Conservation (phyloP, 345 rosid species). For the Nephelium lappaceum region DNA sequence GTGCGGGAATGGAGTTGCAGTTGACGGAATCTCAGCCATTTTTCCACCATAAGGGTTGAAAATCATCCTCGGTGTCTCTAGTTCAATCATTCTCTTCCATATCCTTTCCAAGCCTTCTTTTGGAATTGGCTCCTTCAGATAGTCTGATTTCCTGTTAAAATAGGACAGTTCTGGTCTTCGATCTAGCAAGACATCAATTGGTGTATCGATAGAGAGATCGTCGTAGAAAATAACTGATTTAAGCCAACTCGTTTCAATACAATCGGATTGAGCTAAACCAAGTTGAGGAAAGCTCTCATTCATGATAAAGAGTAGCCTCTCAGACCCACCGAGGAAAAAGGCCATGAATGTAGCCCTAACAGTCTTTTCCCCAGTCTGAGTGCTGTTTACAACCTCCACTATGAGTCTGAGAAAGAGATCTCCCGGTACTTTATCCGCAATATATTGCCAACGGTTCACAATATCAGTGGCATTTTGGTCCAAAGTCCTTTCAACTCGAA, state of each 20-base stretch:
- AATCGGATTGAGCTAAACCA: conserved; percentile 33
- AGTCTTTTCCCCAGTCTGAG: conserved; percentile 14
- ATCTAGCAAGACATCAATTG: conserved; percentile 19
- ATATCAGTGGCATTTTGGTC: conserved; percentile 53
- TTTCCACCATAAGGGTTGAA: conserved; percentile 63
- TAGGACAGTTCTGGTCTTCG: conserved; percentile 23
- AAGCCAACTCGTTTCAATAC: conserved; percentile 54
- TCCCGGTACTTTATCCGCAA: conserved; percentile 41
- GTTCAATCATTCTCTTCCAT: conserved; percentile 39
- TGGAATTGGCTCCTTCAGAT: conserved; percentile 39
- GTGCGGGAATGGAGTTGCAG: conserved; percentile 55
- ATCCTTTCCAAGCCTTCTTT: conserved; percentile 29
- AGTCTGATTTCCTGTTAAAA: conserved; percentile 54
- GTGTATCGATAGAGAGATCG: conserved; percentile 6
- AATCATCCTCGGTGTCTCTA: conserved; percentile 29
- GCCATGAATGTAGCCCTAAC: conserved; percentile 31
- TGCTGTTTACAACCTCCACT: conserved; percentile 29
- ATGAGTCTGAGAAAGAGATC: conserved; percentile 44
- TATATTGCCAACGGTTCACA: conserved; percentile 50
- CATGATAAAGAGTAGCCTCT: conserved; percentile 24
- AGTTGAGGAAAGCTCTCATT: conserved; percentile 38
- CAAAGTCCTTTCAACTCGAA: conserved; percentile 38
- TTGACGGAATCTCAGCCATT: conserved; percentile 47
- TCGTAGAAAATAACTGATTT: conserved; percentile 35
- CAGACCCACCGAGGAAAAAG: conserved; percentile 42